Base-by-base conservation (phyloP, 2,329 filamentous ascomycete species). In the Aureobasidium sp. region DNA sequence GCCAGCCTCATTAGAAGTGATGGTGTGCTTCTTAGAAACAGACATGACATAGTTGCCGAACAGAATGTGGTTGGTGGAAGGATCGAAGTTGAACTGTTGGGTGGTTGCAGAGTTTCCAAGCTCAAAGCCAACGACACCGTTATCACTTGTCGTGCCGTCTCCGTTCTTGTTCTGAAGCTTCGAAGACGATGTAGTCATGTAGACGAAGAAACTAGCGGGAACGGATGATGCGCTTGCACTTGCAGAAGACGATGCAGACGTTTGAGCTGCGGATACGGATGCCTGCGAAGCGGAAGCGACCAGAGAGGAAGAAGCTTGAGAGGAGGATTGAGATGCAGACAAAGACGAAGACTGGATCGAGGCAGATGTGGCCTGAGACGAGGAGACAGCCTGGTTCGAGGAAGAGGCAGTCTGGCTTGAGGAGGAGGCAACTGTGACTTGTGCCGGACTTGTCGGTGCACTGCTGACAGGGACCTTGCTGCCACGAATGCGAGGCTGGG, bases 41-140 rank as follows among this genome's bases (percentile, higher is more conserved):
- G 54, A 47, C 21, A 58, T n/a, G 21, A 48, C 54, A 25, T 47
- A 58, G 21, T 48, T 32, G 11, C 54, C 54, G n/a, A 58, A 58
- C 21, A 37, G 32, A 7, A 58, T 25, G 13, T 58, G 44, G 25
- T 42, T 32, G 25, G 42, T 58, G n/a, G 13, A 8, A 13, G 54
- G 32, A 30, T 58, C 54, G 9, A 47, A 58, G 11, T 32, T 48
- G 42, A 47, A 58, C 13, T 47, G 13, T 30, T 48, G 54, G 3
- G 32, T 15, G 8, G 41, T 58, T 37, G 54, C 54, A 29, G 54
- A 48, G 34, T 27, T 32, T 30, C 54, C 44, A 10, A 58, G 41
- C 2, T 47, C 34, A 37, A 58, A 58, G 3, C 54, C 54, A 44
- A 55, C 27, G 25, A 39, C 32, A 36, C 41, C 44, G 21, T 58